Conservation (phyloP, 176 grass and related monocot genomes). For the Luzula sylvatica region DNA sequence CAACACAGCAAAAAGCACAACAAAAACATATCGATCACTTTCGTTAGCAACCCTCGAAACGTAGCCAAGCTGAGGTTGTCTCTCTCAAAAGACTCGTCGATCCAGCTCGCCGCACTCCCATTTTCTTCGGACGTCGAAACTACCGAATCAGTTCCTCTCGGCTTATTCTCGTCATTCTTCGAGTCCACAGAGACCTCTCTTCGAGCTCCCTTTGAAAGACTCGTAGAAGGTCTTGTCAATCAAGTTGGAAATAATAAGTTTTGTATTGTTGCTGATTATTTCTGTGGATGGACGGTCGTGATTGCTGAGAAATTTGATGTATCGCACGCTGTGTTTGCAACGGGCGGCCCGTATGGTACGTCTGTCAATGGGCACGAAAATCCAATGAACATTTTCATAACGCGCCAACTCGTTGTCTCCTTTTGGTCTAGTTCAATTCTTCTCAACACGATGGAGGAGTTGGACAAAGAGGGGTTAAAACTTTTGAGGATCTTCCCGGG, state of each 20-base stretch:
- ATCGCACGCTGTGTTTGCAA: constrained; percentile 20
- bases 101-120: constrained; percentile 21
- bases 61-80: neutral
- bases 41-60: constrained; percentile 22
- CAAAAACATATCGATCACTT: neutral
- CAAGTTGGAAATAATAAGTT: constrained; percentile 5
- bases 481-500: constrained; percentile 20
- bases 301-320: constrained; percentile 11
- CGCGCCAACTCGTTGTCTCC: constrained; percentile 1
- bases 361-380: neutral
- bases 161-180: neutral
- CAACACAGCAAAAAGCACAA: neutral
- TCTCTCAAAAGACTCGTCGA: constrained; percentile 16
- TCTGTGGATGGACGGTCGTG: constrained; percentile 27
- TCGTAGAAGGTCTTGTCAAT: constrained; percentile 1
- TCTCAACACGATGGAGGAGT: constrained; percentile 29
- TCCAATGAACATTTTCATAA: neutral
- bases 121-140: constrained; percentile 13
- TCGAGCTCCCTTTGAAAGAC: constrained; percentile 16
- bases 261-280: constrained; percentile 28
- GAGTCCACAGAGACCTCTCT: constrained; percentile 3
- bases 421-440: constrained; percentile 18
- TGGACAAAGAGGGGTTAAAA: constrained; percentile 21
- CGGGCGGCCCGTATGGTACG: constrained; percentile 19
- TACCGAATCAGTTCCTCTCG: neutral